A percentile compares a stretch with the other conserved stretches of the same genome.
Evolutionary conservation across 148 eudicot genomes (phyloP).

Genomic region (Amaranthus cruentus): DNA sequence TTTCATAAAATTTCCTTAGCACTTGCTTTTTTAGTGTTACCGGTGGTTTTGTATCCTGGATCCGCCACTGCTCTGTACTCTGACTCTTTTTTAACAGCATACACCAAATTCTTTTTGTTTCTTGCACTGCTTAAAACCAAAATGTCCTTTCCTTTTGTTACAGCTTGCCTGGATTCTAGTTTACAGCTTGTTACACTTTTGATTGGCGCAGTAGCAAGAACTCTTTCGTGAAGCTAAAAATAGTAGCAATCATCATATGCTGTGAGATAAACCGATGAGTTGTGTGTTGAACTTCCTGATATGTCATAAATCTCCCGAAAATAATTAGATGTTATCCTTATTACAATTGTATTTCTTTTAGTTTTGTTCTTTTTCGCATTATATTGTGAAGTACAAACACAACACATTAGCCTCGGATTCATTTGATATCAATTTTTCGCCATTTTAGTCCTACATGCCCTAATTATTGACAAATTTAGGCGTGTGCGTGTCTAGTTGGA

Average conservation of each 20-base stretch:
- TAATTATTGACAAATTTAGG: not conserved
- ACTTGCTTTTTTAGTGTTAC: no score
- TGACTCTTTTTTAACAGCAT: no score
- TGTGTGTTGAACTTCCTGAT: slow-evolving; percentile 3
- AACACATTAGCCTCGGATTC: slow-evolving; percentile 9
- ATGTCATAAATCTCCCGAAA: slow-evolving; percentile 6
- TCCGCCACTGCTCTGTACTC: no score
- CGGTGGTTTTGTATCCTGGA: no score
- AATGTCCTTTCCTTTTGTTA: not conserved
- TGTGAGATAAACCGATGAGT: slow-evolving; percentile 14
- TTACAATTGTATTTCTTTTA: slow-evolving; percentile 16
- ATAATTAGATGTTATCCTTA: slow-evolving; percentile 18
- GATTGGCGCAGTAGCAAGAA: slow-evolving; percentile 28
- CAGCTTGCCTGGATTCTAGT: slow-evolving; percentile 95
- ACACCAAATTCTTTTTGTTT: not conserved
- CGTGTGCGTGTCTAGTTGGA: not conserved
- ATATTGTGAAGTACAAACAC: slow-evolving; percentile 5
- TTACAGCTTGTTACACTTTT: slow-evolving; percentile 93
- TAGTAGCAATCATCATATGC: not conserved
- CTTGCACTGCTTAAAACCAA: not conserved
- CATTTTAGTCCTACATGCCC: not conserved
- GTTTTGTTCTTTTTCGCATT: slow-evolving; percentile 18
- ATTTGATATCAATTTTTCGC: not conserved
- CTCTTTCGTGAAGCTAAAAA: not conserved
- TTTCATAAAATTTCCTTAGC: no score